Evolutionary conservation across 2,329 filamentous ascomycete species (phyloP), one percentile per base, ranked within the genome.

Genomic region (Microdochium paspali): DNA sequence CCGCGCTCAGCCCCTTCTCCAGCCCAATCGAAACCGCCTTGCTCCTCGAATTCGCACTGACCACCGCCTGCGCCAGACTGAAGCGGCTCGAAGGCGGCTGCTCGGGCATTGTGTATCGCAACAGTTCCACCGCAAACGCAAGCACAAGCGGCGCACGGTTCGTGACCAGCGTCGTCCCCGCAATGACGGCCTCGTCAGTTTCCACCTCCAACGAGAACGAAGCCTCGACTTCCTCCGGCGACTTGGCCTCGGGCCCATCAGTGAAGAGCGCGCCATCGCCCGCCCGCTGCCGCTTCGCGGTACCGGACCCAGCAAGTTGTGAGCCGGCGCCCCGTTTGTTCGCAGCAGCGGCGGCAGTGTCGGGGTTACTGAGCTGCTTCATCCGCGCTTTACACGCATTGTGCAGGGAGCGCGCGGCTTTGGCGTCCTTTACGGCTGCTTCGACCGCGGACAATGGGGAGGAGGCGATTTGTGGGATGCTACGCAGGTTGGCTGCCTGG

Each of bases 81-180:
- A 95, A 68, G 44, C 87, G 75, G 60, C 87, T 91, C n/a, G 87
- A 93, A 3, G 84, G 72, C 3, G 89, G 89, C 61, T 95, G 90
- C 54, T 87, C 83, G 0, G 89, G 86, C 84, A 90, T 91, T 0
- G 87, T 94, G 59, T 85, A 82, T 43, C 85, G 83, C 44, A 94
- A 62, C 44, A 91, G 61, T 50, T 81, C 78, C 13, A 89, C 77
- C 1, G 85, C 82, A 63, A 94, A 94, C 0, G 88, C 88, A 4
- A 95, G 73, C 2, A 95, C 81, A 1, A 95, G 68, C 1, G 90
- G 89, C 2, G 90, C 89, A 32, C 90, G 75, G 58, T 95, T 94
- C 0, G 87, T 93, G 51, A 82, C 69, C 1, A 95, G 55, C 0
- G 71, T 68, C 1, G 78, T 77, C 2, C 67, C 63, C 13, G 71